Percentiles rank a stretch among this genome's conserved stretches.
These are phyloP conservation scores for Lentinula novae-zelandiae DNA, from an alignment of 1,284 basidiomycete genomes.

Conservation along the genomic window DNA sequence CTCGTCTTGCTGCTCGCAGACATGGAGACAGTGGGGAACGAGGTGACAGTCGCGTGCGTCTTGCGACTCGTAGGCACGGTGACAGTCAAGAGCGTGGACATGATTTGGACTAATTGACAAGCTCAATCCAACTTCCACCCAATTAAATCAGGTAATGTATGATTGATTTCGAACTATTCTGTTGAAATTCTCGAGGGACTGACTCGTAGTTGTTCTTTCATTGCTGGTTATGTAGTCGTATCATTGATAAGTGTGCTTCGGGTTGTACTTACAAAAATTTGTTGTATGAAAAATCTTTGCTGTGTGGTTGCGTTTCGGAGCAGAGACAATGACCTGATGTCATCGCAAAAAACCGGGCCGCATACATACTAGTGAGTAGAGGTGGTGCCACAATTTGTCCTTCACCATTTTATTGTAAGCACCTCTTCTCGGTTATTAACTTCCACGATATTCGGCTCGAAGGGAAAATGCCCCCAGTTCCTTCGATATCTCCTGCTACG, in stretches of 20 bases:
- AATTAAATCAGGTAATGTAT: too few species aligned
- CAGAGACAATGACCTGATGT: too few species aligned
- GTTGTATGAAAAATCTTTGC: too few species aligned
- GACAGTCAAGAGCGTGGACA: background rate
- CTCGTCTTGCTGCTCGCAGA: background rate
- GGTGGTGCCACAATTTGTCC: background rate
- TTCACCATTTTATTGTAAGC: background rate
- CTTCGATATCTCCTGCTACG: slow-evolving; percentile 65
- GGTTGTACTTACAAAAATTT: too few species aligned
- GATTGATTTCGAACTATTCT: background rate
- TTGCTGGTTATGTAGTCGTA: too few species aligned
- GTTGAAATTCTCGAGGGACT: too few species aligned
- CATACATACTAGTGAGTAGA: background rate
- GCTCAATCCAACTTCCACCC: background rate
- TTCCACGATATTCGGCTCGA: background rate
- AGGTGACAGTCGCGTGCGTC: background rate
- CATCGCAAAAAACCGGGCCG: background rate
- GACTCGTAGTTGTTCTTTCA: too few species aligned
- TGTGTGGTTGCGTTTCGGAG: too few species aligned
- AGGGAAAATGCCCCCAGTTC: slow-evolving; percentile 51
- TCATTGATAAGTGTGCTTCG: too few species aligned
- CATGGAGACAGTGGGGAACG: background rate
- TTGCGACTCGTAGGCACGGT: background rate
- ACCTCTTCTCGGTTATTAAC: background rate
- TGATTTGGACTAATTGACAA: background rate